These are phyloP conservation scores for Colletotrichum tropicicola DNA, from an alignment of 2,329 filamentous ascomycete genomes.

Conservation along the genomic window DNA sequence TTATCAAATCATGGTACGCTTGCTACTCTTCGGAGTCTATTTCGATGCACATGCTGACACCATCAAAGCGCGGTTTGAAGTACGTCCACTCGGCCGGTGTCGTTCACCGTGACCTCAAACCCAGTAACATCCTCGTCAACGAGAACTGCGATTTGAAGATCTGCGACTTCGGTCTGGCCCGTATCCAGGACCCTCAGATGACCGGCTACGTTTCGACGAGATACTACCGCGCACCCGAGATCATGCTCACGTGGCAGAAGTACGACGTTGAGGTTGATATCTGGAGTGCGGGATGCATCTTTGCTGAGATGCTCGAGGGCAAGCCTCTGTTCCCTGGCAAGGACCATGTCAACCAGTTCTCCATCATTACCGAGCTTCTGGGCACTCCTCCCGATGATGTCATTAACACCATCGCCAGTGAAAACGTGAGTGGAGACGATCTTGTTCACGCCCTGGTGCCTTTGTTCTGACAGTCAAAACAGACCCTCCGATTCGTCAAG, in stretches of 20 bases:
- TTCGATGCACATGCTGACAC: constrained; percentile 23
- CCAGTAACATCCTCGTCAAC: constrained; percentile 98
- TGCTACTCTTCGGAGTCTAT: neutral
- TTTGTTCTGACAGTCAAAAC: neutral
- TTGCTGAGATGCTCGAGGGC: constrained; percentile 98
- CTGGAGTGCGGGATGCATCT: constrained; percentile 99
- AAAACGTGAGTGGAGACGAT: constrained; percentile 75
- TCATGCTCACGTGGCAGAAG: constrained; percentile 99
- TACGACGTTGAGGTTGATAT: constrained; percentile 99
- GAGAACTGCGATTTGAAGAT: constrained; percentile 99
- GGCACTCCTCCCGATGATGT: constrained; percentile 98
- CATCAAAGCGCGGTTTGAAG: constrained; percentile 86
- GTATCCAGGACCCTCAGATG: constrained; percentile 99
- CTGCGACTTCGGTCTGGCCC: constrained; percentile 96
- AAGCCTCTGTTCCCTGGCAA: constrained; percentile 99
- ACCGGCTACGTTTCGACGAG: constrained; percentile 98
- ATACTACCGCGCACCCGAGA: constrained; percentile 98
- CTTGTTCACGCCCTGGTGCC: neutral
- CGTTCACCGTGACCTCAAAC: constrained; percentile 96
- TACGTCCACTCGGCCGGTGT: constrained; percentile 99
- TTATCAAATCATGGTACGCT: constrained; percentile 93
- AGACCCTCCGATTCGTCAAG: constrained; percentile 97
- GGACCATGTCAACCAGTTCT: constrained; percentile 99
- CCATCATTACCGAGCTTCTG: constrained; percentile 97
- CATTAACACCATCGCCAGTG: constrained; percentile 97